Evolutionary conservation across 2,329 filamentous ascomycete species (phyloP).

Genomic region (Lomentospora prolificans): DNA sequence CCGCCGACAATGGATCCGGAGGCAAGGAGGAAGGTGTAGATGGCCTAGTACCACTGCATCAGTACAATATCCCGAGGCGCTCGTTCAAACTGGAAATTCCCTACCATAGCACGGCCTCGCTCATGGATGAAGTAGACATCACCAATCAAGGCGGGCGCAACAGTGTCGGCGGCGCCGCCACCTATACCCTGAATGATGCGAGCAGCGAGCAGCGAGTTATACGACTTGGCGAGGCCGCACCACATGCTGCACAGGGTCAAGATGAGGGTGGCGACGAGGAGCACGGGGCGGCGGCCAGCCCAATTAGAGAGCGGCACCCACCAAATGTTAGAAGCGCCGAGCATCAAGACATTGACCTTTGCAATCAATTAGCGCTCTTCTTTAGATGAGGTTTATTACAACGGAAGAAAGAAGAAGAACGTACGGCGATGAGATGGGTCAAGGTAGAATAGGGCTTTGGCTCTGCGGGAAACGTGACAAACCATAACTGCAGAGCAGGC

Average conservation of each 20-base stretch:
- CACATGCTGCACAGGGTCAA: conserved; percentile 18
- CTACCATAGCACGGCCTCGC: conserved; percentile 67
- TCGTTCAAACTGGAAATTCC: too few species aligned
- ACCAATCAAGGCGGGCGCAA: conserved; percentile 81
- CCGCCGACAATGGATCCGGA: conserved; percentile 58
- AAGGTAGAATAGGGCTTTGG: conserved; percentile 17
- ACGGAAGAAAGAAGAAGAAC: not conserved
- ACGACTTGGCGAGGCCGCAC: conserved; percentile 24
- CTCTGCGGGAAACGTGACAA: conserved; percentile 18
- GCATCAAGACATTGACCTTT: conserved; percentile 23
- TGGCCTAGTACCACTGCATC: too few species aligned
- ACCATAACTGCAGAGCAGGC: conserved; percentile 23
- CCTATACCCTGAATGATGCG: conserved; percentile 80
- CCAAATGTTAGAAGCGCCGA: conserved; percentile 24
- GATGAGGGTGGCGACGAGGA: conserved; percentile 20
- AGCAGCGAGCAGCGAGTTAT: conserved; percentile 64
- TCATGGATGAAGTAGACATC: conserved; percentile 85
- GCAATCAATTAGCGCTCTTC: not conserved
- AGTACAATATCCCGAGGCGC: too few species aligned
- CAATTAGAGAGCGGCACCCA: conserved; percentile 28
- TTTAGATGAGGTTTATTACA: not conserved
- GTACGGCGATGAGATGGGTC: conserved; percentile 21
- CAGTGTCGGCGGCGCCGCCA: conserved; percentile 77
- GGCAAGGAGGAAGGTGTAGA: conserved; percentile 52
- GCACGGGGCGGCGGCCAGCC: conserved; percentile 21